These are phyloP conservation scores for Trametopsis cervina DNA, from an alignment of 768 basidiomycete species.

Conservation along the genomic window DNA sequence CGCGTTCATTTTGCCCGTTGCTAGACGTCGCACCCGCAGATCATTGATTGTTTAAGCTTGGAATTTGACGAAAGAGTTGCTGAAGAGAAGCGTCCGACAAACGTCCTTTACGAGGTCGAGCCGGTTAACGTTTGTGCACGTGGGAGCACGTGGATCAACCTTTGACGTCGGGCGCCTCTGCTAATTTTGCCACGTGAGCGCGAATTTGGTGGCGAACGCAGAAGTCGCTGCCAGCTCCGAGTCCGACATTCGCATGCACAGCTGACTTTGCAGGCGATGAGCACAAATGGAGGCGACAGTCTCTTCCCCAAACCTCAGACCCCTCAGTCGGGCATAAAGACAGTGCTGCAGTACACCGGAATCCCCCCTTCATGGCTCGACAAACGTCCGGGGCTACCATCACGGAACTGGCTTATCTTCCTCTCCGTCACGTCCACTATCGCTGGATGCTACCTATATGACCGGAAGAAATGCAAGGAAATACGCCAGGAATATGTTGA, in stretches of 20 bases:
- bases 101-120: no score
- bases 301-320: slow-evolving; percentile 13
- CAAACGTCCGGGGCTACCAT: slow-evolving; percentile 81
- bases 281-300: slow-evolving; percentile 19
- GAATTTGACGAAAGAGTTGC: no score
- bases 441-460: slow-evolving; percentile 75
- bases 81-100: no score
- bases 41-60: no score
- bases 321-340: slow-evolving; percentile 47
- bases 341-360: slow-evolving; percentile 61
- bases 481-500: slow-evolving; percentile 76
- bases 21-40: no score
- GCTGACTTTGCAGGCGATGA: slow-evolving; percentile 12
- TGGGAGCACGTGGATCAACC: no score
- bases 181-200: not conserved
- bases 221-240: not conserved
- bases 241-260: not conserved
- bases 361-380: slow-evolving; percentile 71
- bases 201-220: not conserved
- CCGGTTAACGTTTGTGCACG: no score
- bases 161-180: no score
- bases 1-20: no score
- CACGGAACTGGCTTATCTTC: slow-evolving; percentile 94
- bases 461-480: slow-evolving; percentile 71
- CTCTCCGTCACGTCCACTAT: slow-evolving; percentile 66